phyloP scores from a whole-genome alignment of 2,329 filamentous ascomycete genomes.

The Fusarium nygamai region DNA sequence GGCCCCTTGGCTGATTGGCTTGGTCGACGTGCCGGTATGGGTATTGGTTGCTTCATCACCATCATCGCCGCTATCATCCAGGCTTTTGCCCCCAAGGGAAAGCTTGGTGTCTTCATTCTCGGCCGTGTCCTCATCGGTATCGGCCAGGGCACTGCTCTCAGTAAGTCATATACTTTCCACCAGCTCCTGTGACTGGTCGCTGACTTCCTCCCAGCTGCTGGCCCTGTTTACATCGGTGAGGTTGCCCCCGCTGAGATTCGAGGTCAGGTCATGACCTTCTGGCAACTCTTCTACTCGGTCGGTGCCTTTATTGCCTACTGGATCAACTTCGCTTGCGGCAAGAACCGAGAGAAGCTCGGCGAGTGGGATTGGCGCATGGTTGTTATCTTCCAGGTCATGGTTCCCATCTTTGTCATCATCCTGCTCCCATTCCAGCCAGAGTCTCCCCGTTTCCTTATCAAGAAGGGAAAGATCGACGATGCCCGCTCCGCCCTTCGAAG shows the following conservation, averaged over 20 bases:
- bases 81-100: slow-evolving; percentile 68
- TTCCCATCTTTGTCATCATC: slow-evolving; percentile 69
- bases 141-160: slow-evolving; percentile 74
- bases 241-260: slow-evolving; percentile 71
- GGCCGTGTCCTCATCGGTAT: slow-evolving; percentile 76
- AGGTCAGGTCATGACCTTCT: slow-evolving; percentile 73
- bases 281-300: slow-evolving; percentile 73
- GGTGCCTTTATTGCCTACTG: slow-evolving; percentile 62
- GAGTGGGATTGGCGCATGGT: slow-evolving; percentile 81
- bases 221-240: slow-evolving; percentile 77
- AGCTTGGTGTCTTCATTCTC: slow-evolving; percentile 73
- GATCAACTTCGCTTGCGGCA: slow-evolving; percentile 72
- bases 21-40: slow-evolving; percentile 74
- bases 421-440: slow-evolving; percentile 74
- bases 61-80: slow-evolving; percentile 77
- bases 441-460: slow-evolving; percentile 74
- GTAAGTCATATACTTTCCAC: slow-evolving; percentile 1
- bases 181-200: not conserved
- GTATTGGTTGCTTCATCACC: slow-evolving; percentile 69
- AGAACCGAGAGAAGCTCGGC: slow-evolving; percentile 65
- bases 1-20: slow-evolving; percentile 70
- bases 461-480: slow-evolving; percentile 68
- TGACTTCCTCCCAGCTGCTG: slow-evolving; percentile 59
- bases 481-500: slow-evolving; percentile 66
- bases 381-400: slow-evolving; percentile 77